Evolutionary conservation across 495 filamentous ascomycete genomes (phyloP).

Genomic region (Penicillium ochrochloron): DNA sequence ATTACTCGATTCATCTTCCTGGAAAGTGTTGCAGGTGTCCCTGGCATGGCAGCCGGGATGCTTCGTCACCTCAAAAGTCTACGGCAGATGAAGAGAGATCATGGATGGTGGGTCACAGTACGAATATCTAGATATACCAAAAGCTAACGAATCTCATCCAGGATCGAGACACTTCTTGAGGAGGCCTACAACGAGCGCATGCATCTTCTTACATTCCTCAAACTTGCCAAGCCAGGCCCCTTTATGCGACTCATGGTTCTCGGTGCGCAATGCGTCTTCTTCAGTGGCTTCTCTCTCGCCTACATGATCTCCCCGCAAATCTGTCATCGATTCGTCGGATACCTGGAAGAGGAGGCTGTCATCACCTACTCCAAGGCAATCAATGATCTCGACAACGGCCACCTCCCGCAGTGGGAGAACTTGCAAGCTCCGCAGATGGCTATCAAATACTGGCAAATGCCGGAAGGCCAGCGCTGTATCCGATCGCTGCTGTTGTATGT

Average conservation of each 20-base stretch:
- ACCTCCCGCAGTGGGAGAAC: conserved; percentile 79
- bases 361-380: conserved; percentile 92
- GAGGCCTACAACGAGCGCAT: conserved; percentile 96
- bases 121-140: neutral
- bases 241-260: conserved; percentile 90
- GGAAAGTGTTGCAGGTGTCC: conserved; percentile 92
- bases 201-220: conserved; percentile 93
- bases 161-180: conserved; percentile 92
- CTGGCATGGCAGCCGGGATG: conserved; percentile 97
- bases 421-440: conserved; percentile 87
- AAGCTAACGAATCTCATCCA: conserved; percentile 20
- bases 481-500: conserved; percentile 85
- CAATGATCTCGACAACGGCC: conserved; percentile 80
- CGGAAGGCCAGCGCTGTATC: conserved; percentile 81
- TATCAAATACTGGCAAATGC: conserved; percentile 89
- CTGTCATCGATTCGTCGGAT: conserved; percentile 94
- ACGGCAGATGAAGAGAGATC: conserved; percentile 84
- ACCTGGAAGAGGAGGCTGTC: conserved; percentile 95
- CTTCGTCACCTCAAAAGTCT: conserved; percentile 84
- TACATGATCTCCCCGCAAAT: conserved; percentile 90
- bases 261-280: conserved; percentile 85
- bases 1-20: conserved; percentile 87
- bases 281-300: conserved; percentile 87
- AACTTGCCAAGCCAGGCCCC: conserved; percentile 83
- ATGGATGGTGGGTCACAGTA: conserved; percentile 70